Evolutionary conservation across 257 asterid species (phyloP).

Genomic region (Voacanga thouarsii): DNA sequence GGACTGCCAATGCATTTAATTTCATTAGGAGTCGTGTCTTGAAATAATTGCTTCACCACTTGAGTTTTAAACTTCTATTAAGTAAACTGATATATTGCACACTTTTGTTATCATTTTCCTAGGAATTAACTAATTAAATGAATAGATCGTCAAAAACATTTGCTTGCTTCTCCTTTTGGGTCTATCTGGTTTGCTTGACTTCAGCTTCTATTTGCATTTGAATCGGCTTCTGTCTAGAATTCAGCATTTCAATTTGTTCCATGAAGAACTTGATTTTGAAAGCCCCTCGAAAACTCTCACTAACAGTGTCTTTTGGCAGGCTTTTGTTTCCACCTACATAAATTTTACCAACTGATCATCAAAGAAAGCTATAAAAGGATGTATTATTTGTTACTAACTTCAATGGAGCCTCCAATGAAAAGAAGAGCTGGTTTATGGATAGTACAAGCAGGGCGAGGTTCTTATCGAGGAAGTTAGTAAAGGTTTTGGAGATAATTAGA

Average conservation of each 20-base stretch:
- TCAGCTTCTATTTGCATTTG: background rate
- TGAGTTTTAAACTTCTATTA: background rate
- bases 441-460: slow-evolving; percentile 94
- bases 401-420: slow-evolving; percentile 83
- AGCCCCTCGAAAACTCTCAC: background rate
- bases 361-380: slow-evolving; percentile 40
- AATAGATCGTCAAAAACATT: background rate
- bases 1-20: background rate
- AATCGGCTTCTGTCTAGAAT: slow-evolving; percentile 4
- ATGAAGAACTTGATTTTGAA: slow-evolving; percentile 2
- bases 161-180: background rate
- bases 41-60: background rate
- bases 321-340: slow-evolving; percentile 22
- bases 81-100: background rate
- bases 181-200: slow-evolving; percentile 7
- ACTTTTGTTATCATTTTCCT: background rate
- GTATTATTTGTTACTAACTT: slow-evolving; percentile 49
- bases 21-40: background rate
- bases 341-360: slow-evolving; percentile 12
- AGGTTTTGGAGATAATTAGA: slow-evolving; percentile 25
- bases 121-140: background rate
- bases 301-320: slow-evolving; percentile 26
- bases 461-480: slow-evolving; percentile 85
- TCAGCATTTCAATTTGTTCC: background rate
- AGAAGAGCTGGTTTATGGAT: slow-evolving; percentile 84